phyloP scores from a whole-genome alignment of 805 yeast genomes.

The Jamesozyma gamospora region DNA sequence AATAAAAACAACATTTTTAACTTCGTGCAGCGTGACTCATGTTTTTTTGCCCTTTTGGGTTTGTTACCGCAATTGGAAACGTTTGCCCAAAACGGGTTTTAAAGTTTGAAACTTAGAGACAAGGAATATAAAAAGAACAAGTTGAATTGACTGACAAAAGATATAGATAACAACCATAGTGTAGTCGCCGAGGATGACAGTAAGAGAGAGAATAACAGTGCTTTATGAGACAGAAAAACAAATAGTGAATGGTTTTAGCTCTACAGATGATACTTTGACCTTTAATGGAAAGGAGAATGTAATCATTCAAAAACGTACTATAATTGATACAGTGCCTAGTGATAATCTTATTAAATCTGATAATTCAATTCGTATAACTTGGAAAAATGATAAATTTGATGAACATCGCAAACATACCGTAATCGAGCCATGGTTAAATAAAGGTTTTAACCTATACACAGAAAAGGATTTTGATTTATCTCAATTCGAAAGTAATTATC shows the following conservation, averaged over 20 bases:
- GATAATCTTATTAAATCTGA: background rate
- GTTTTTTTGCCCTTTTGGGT: too few species aligned
- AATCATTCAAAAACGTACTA: constrained; percentile 13
- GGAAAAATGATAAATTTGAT: constrained; percentile 4
- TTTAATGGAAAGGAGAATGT: constrained; percentile 10
- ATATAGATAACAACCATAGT: too few species aligned
- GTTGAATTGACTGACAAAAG: too few species aligned
- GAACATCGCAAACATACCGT: background rate
- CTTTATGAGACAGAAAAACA: constrained; percentile 12
- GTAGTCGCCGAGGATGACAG: too few species aligned
- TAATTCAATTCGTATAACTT: constrained; percentile 8
- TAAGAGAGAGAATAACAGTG: constrained; percentile 12
- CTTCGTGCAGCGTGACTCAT: too few species aligned
- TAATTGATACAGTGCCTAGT: background rate
- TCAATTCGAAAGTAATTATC: background rate
- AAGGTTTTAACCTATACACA: constrained; percentile 5
- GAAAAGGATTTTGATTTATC: background rate
- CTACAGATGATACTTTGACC: constrained; percentile 12
- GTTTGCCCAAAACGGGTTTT: too few species aligned
- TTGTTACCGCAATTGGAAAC: too few species aligned
- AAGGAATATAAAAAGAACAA: too few species aligned
- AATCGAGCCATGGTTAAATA: constrained; percentile 5
- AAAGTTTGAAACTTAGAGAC: too few species aligned
- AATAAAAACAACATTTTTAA: background rate
- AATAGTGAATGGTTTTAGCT: constrained; percentile 5